Evolutionary conservation across 2,329 filamentous ascomycete species (phyloP), one percentile per base, ranked within the genome.

Genomic region (Colletotrichum tanaceti): DNA sequence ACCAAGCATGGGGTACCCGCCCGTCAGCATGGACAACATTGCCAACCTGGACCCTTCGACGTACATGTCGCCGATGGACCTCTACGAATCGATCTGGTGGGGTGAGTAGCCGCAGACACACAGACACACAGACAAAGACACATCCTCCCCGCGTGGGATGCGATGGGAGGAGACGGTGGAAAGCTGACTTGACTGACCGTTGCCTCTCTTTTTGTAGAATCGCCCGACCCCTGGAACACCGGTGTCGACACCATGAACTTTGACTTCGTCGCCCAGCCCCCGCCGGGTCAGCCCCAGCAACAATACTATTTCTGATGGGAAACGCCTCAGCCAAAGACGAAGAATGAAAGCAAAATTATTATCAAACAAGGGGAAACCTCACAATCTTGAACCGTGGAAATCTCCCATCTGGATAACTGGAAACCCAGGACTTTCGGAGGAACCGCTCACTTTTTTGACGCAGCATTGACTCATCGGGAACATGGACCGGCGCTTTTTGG

Each of bases 41-140:
- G 77, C 79, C 57, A 77, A 80, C 43, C 78, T 87, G 13, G 88
- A 90, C 68, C 86, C 86, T 18, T 81, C 84, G 3, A 80, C 87
- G 41, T 86, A 88, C 72, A 87, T 90, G 82, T 89, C 88, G 44
- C 89, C 89, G 0, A 88, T 91, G 87, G 89, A 91, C 69, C 78
- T 91, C 0, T 91, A 90, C 74, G 88, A 90, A 73, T 89, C 87
- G 4, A 91, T 91, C 53, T 90, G 90, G 79, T 90, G 87, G 84
- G 88, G 88, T 90, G 78, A 76, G 86, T 81, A 38, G 14, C 43
- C 28, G n/a, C 35, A 9, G 7, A 13, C n/a, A n/a, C n/a, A n/a
- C n/a, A n/a, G n/a, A n/a, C n/a, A n/a, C n/a, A n/a, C n/a, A n/a
- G n/a, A n/a, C n/a, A 9, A 13, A 24, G 10, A n/a, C 7, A 32